Evolutionary conservation across 345 rosid genomes (phyloP).

Genomic region (Gossypium stocksii): DNA sequence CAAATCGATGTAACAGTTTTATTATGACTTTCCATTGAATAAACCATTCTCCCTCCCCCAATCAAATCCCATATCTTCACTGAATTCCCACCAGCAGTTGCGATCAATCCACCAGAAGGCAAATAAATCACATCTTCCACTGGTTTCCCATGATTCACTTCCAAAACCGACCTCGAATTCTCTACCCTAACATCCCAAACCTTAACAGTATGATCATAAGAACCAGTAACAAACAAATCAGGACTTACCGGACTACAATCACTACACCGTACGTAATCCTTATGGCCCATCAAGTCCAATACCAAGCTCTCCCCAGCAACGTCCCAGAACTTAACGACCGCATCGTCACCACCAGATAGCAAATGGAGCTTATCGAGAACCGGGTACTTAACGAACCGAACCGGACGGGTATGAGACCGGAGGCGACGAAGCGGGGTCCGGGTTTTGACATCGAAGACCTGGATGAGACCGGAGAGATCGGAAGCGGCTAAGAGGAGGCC

Average conservation of each 20-base stretch:
- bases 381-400: constrained; percentile 75
- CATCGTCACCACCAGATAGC: constrained; percentile 90
- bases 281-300: constrained; percentile 63
- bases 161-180: constrained; percentile 43
- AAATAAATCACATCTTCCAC: constrained; percentile 83
- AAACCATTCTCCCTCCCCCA: constrained; percentile 75
- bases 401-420: constrained; percentile 72
- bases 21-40: constrained; percentile 90
- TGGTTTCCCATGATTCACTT: constrained; percentile 78
- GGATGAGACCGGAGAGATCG: constrained; percentile 71
- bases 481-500: constrained; percentile 82
- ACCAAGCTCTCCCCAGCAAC: constrained; percentile 64
- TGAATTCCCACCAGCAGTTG: constrained; percentile 73
- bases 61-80: constrained; percentile 92
- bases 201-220: constrained; percentile 88
- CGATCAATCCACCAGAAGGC: constrained; percentile 86
- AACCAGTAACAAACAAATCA: constrained; percentile 73
- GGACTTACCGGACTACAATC: constrained; percentile 71
- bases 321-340: constrained; percentile 90
- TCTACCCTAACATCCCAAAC: constrained; percentile 85
- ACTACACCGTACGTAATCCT: constrained; percentile 86
- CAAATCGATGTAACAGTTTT: constrained; percentile 68
- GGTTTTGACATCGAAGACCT: constrained; percentile 67
- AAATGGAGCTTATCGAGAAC: constrained; percentile 76
- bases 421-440: constrained; percentile 78